A percentile compares a stretch with the other conserved stretches of the same genome.
phyloP scores from a whole-genome alignment of 2,329 filamentous ascomycete genomes.

The Monilinia fructigena region DNA sequence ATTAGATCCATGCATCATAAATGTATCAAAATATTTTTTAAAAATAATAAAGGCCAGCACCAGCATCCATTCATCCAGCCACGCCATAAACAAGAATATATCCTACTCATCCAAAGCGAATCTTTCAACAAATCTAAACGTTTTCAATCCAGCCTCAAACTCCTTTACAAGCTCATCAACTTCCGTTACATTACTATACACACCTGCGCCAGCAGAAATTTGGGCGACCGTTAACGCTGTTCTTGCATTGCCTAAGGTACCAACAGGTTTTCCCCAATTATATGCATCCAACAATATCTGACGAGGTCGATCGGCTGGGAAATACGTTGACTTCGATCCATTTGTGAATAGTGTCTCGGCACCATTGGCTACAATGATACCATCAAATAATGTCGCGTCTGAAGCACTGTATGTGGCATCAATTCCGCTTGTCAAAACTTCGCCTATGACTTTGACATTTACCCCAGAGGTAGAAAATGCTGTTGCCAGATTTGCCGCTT shows the following conservation, averaged over 20 bases:
- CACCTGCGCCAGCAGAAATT: neutral
- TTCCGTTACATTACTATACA: constrained; percentile 7
- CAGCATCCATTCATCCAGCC: neutral
- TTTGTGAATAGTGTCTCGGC: constrained; percentile 52
- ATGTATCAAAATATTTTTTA: too few species aligned
- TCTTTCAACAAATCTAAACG: constrained; percentile 64
- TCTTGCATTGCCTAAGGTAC: constrained; percentile 25
- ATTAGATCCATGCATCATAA: neutral
- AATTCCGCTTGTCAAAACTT: constrained; percentile 54
- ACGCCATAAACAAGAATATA: neutral
- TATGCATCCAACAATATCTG: constrained; percentile 64
- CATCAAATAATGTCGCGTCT: constrained; percentile 62
- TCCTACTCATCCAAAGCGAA: constrained; percentile 54
- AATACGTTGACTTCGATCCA: constrained; percentile 52
- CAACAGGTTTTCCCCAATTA: constrained; percentile 69
- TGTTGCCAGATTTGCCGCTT: constrained; percentile 50
- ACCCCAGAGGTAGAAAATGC: constrained; percentile 53
- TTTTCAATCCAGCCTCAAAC: constrained; percentile 59
- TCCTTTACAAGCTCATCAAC: constrained; percentile 42
- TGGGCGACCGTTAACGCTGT: neutral
- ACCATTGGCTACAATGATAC: constrained; percentile 58
- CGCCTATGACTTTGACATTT: constrained; percentile 58
- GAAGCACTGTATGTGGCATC: constrained; percentile 64
- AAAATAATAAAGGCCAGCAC: neutral
- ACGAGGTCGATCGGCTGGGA: constrained; percentile 60